These are phyloP conservation scores for Dioscorea cayenensis DNA, from an alignment of 116 monocot species.

Conservation along the genomic window DNA sequence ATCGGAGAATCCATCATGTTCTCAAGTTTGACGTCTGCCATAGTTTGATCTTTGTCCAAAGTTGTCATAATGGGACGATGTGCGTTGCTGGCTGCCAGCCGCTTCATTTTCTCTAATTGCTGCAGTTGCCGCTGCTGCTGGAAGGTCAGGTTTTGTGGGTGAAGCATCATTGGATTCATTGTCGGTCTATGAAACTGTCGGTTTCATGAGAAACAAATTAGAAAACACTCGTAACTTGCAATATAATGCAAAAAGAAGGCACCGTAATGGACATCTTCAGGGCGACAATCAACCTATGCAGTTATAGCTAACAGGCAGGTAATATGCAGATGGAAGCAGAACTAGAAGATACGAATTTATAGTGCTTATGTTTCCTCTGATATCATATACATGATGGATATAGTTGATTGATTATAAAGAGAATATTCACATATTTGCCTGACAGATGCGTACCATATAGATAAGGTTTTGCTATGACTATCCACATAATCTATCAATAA, in stretches of 20 bases:
- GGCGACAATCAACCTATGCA: too few relatives aligned
- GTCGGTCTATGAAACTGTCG: constrained; percentile 51
- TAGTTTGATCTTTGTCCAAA: constrained; percentile 42
- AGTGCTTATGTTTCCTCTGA: too few relatives aligned
- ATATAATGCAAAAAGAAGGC: not conserved
- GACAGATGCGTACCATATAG: too few relatives aligned
- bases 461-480: too few relatives aligned
- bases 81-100: constrained; percentile 27
- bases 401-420: too few relatives aligned
- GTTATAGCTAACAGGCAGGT: too few relatives aligned
- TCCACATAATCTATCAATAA: too few relatives aligned
- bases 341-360: too few relatives aligned
- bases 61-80: constrained; percentile 44
- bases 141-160: constrained; percentile 47
- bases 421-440: too few relatives aligned
- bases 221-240: not conserved
- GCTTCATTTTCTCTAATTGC: constrained; percentile 38
- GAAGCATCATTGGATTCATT: constrained; percentile 46
- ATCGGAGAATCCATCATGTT: constrained; percentile 51
- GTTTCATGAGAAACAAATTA: not conserved
- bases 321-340: too few relatives aligned
- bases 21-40: constrained; percentile 80
- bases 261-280: not conserved
- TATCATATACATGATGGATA: too few relatives aligned
- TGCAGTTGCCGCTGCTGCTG: constrained; percentile 47